phyloP scores from a whole-genome alignment of 1,284 basidiomycete genomes.

The Xerocomus amazonicus region DNA sequence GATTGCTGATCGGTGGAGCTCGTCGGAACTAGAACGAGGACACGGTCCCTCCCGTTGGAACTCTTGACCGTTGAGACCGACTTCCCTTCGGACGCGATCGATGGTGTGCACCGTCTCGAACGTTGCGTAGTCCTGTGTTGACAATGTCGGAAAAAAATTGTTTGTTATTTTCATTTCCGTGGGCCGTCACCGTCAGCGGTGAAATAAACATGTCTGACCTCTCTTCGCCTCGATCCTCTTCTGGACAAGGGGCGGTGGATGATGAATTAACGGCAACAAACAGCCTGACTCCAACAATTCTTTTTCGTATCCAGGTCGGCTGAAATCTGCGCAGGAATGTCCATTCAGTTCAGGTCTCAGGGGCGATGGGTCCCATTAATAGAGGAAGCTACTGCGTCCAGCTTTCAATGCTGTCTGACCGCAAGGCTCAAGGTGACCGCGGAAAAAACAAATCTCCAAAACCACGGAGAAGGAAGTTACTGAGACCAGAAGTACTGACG shows the following conservation, averaged over 20 bases:
- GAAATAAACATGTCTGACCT: slow-evolving; percentile 26
- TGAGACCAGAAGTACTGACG: slow-evolving; percentile 6
- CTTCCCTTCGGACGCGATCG: slow-evolving; percentile 9
- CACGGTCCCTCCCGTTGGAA: background rate
- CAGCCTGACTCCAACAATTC: slow-evolving; percentile 15
- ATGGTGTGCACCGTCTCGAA: slow-evolving; percentile 8
- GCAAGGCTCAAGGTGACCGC: slow-evolving; percentile 29
- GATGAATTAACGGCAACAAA: slow-evolving; percentile 22
- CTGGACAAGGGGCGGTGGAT: slow-evolving; percentile 2
- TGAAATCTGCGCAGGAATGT: slow-evolving; percentile 16
- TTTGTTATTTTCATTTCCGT: slow-evolving; percentile 30
- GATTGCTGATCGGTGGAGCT: slow-evolving; percentile 22
- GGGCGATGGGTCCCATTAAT: slow-evolving; percentile 23
- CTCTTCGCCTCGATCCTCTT: slow-evolving; percentile 8
- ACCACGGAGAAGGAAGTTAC: slow-evolving; percentile 15
- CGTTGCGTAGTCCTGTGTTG: slow-evolving; percentile 17
- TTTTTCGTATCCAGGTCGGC: slow-evolving; percentile 9
- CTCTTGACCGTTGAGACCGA: background rate
- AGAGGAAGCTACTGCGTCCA: slow-evolving; percentile 5
- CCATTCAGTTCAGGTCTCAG: slow-evolving; percentile 3
- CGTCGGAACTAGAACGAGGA: slow-evolving; percentile 13
- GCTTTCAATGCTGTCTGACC: slow-evolving; percentile 10
- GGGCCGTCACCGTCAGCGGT: slow-evolving; percentile 17
- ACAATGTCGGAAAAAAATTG: slow-evolving; percentile 25
- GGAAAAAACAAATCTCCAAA: slow-evolving; percentile 8